A percentile compares a stretch with the other conserved stretches of the same genome.
phyloP scores from a whole-genome alignment of 192 early-diverging fungal species.

The Dimargaris verticillata region DNA sequence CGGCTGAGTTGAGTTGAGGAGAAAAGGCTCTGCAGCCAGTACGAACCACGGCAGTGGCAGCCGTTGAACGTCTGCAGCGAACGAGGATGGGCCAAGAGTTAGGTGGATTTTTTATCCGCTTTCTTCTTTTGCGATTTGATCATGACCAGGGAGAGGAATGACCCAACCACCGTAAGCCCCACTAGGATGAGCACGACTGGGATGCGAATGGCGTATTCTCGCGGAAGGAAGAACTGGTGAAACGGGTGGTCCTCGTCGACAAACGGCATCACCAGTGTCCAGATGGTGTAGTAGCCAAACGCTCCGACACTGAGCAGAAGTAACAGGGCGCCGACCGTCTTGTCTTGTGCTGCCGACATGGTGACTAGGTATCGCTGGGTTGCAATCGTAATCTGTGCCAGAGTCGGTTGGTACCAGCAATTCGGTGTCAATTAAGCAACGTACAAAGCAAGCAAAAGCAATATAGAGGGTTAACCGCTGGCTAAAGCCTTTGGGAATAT shows the following conservation, averaged over 20 bases:
- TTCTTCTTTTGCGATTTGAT: constrained; percentile 60
- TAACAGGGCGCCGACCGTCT: constrained; percentile 58
- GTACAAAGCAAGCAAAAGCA: no score
- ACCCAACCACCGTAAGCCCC: constrained; percentile 54
- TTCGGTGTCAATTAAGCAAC: no score
- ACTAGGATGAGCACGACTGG: constrained; percentile 68
- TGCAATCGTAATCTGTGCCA: neutral
- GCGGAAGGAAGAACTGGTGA: constrained; percentile 60
- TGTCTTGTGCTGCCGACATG: constrained; percentile 30
- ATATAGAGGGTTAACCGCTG: no score
- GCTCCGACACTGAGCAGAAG: constrained; percentile 50
- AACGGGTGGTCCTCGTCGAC: constrained; percentile 58
- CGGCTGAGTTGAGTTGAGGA: no score
- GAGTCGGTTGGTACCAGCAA: no score
- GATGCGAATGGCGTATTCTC: constrained; percentile 72
- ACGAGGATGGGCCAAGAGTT: constrained; percentile 5
- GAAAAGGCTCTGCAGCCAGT: no score
- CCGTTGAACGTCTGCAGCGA: neutral
- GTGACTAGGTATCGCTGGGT: neutral
- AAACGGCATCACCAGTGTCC: constrained; percentile 84
- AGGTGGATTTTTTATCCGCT: constrained; percentile 47
- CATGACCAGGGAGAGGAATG: constrained; percentile 73
- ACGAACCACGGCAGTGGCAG: neutral
- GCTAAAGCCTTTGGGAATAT: no score
- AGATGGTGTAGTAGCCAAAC: constrained; percentile 78